Percentiles rank a stretch among this genome's conserved stretches.
These are phyloP conservation scores for Theileria luwenshuni DNA, from an alignment of 169 alveolate genomes.

Conservation along the genomic window DNA sequence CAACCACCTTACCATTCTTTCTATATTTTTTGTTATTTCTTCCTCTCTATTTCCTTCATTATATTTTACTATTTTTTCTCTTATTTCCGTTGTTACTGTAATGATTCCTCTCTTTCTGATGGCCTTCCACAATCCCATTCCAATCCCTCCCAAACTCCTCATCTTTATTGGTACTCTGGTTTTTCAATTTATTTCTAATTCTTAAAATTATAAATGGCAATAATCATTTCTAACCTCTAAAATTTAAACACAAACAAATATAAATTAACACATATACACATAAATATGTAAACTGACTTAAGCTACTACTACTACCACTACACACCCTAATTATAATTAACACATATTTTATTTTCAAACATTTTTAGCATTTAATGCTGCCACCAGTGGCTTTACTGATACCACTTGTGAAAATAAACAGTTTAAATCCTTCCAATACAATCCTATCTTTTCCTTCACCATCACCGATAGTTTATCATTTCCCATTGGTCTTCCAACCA, in stretches of 20 bases:
- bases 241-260: no score
- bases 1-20: constrained; percentile 33
- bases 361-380: neutral
- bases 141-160: no score
- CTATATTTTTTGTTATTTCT: constrained; percentile 27
- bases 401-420: neutral
- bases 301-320: neutral
- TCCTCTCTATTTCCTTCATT: no score
- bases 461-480: neutral
- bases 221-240: no score
- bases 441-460: constrained; percentile 17
- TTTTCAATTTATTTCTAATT: no score
- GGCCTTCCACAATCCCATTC: no score
- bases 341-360: no score
- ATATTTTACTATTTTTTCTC: no score
- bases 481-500: constrained; percentile 32
- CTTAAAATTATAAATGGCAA: no score
- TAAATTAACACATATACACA: neutral
- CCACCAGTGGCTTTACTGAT: neutral
- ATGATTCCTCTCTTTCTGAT: no score
- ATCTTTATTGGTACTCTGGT: no score
- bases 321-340: neutral
- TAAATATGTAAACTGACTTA: neutral
- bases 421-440: constrained; percentile 28
- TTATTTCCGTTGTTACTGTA: no score